A percentile compares a stretch with the other conserved stretches of the same genome.
Conservation (phyloP, 495 filamentous ascomycete genomes). For the Paragyromitra xinjiangensis region DNA sequence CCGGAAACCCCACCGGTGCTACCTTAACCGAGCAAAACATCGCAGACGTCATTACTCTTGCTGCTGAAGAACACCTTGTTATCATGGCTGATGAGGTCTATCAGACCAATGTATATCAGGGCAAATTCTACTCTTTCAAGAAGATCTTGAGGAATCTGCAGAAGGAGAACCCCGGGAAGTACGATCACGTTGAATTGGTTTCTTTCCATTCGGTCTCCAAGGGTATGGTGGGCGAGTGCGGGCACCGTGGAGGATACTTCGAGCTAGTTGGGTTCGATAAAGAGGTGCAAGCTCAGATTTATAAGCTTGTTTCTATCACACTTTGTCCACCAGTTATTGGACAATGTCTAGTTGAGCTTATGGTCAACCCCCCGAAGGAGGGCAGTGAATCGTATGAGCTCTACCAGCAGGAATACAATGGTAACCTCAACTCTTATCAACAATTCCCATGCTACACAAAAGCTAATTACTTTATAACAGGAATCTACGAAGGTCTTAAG, state of each 20-base stretch:
- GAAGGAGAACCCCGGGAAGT: slow-evolving; percentile 73
- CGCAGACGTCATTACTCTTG: slow-evolving; percentile 80
- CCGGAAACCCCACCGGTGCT: slow-evolving; percentile 94
- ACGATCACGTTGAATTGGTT: slow-evolving; percentile 84
- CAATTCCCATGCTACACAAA: slow-evolving; percentile 56
- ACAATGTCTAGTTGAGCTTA: slow-evolving; percentile 93
- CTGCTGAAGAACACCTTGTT: slow-evolving; percentile 84
- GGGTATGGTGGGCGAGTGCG: slow-evolving; percentile 98
- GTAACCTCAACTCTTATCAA: slow-evolving; percentile 57
- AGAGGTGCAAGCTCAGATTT: slow-evolving; percentile 88
- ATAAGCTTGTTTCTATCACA: slow-evolving; percentile 96
- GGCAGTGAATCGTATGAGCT: slow-evolving; percentile 83
- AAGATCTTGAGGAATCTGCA: slow-evolving; percentile 85
- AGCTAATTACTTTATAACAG: slow-evolving; percentile 22
- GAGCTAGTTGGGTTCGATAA: slow-evolving; percentile 89
- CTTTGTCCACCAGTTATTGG: slow-evolving; percentile 94
- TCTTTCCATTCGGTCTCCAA: slow-evolving; percentile 88
- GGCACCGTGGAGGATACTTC: slow-evolving; percentile 96
- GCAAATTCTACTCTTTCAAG: slow-evolving; percentile 95
- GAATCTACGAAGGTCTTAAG: slow-evolving; percentile 70
- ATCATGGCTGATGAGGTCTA: slow-evolving; percentile 97
- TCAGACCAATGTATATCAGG: slow-evolving; percentile 96
- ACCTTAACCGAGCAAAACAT: slow-evolving; percentile 81
- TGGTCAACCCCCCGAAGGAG: slow-evolving; percentile 89
- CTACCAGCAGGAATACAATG: slow-evolving; percentile 83